A percentile compares a stretch with the other conserved stretches of the same genome.
Conservation (phyloP, 495 filamentous ascomycete genomes). For the Staphylotrichum longicolle region DNA sequence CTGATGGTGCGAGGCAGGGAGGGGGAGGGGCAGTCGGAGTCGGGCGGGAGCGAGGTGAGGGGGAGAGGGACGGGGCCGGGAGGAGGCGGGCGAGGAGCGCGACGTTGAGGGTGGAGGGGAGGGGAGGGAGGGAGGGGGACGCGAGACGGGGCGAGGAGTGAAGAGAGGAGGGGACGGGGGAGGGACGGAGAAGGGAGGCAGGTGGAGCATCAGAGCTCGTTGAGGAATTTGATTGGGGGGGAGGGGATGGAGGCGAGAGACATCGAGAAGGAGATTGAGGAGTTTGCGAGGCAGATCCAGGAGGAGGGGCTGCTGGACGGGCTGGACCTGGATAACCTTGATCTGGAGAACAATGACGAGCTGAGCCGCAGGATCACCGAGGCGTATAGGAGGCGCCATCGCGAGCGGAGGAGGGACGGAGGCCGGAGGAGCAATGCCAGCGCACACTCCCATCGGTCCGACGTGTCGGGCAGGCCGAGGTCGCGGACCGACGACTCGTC, state of each 20-base stretch:
- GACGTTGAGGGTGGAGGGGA: conserved; percentile 32
- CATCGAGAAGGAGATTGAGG: conserved; percentile 67
- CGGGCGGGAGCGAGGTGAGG: conserved; percentile 21
- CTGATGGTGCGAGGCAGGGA: conserved; percentile 2
- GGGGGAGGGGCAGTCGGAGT: not conserved
- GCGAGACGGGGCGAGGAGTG: conserved; percentile 32
- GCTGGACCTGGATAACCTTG: conserved; percentile 78
- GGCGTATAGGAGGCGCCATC: conserved; percentile 72
- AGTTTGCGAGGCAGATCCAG: conserved; percentile 83
- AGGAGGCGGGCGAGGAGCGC: conserved; percentile 32
- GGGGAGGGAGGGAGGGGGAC: conserved; percentile 35
- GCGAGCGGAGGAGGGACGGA: conserved; percentile 43
- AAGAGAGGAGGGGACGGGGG: conserved; percentile 35
- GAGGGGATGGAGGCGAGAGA: conserved; percentile 71
- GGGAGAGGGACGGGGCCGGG: conserved; percentile 16
- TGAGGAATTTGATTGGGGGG: conserved; percentile 75
- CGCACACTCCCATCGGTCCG: conserved; percentile 35
- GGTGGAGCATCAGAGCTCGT: conserved; percentile 80
- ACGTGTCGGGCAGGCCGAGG: conserved; percentile 29
- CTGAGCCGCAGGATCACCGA: conserved; percentile 85
- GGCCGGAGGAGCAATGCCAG: conserved; percentile 45
- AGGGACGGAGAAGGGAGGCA: conserved; percentile 41
- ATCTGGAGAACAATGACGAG: conserved; percentile 74
- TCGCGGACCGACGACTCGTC: conserved; percentile 31
- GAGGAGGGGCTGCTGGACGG: conserved; percentile 85